Base-by-base conservation (phyloP, 1,284 basidiomycete species). In the Amylostereum areolatum region DNA sequence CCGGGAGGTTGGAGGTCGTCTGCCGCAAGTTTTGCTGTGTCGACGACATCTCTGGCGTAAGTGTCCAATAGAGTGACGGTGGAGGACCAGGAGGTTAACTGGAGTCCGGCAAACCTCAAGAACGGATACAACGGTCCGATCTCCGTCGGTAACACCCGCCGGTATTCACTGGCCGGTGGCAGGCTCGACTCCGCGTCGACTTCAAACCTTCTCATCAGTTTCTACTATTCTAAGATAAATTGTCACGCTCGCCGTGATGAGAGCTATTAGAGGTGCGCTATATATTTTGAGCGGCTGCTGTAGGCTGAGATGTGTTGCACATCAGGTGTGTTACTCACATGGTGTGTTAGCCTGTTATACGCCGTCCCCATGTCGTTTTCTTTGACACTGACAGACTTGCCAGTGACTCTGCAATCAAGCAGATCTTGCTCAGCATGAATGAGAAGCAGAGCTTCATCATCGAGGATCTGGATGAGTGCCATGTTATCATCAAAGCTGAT, bases 361-460 rank as follows among this genome's bases (percentile, higher is more conserved):
- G n/a, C 24, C 41, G 25, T 32, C 35, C 30, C 47, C 37, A 46
- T 24, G 25, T 45, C 18, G 7, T 18, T 24, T 32, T 40, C 45
- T 39, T 28, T 43, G 45, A 7, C 5, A 12, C 34, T 29, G 28
- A 6, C 18, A 11, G 31, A 31, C 30, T 2, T 32, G 10, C 24
- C 59, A 92, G 92, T 61, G 91, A 94, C 63, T 81, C 90, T 4
- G 92, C 91, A 3, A 91, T 93, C 47, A 94, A 94, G 67, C 91
- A 94, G 63, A 92, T 94, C 49, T 74, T 93, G 29, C 73, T 93
- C 35, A 73, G 81, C 11, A 80, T 94, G 75, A 89, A 95, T 65
- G 87, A 92, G 65, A 81, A 77, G 58, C 69, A 77, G 11, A 77
- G 72, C 46, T 94, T 94, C 66, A 85, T 94, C 57, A 88, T 93